Percentiles rank a stretch among this genome's conserved stretches.
Evolutionary conservation across 257 asterid genomes (phyloP).

Genomic region (Solanum sparsipilum): DNA sequence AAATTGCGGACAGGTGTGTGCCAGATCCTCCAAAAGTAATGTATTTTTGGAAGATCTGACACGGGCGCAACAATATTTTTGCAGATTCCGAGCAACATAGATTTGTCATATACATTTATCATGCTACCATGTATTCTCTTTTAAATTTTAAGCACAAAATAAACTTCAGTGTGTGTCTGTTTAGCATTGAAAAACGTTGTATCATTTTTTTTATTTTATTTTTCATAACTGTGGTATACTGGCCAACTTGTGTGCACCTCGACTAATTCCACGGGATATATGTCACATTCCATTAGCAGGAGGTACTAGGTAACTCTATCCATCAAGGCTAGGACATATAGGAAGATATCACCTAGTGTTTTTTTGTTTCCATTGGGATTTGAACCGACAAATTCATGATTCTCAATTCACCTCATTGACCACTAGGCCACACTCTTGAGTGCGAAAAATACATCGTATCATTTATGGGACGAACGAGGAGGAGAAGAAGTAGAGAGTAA

Average conservation of each 20-base stretch:
- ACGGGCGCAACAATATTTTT: neutral
- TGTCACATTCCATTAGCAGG: neutral
- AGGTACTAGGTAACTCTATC: neutral
- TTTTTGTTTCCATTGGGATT: neutral
- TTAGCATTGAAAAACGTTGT: neutral
- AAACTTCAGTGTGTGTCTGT: neutral
- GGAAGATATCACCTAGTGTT: neutral
- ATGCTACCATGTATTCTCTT: neutral
- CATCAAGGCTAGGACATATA: neutral
- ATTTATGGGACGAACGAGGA: neutral
- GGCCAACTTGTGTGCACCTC: neutral
- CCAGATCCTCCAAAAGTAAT: neutral
- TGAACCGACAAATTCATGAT: neutral
- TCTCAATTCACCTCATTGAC: neutral
- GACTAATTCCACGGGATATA: neutral
- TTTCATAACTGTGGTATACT: neutral
- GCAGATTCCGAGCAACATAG: neutral
- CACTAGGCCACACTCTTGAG: neutral
- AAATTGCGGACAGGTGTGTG: neutral
- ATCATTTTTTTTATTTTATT: neutral
- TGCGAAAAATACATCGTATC: neutral
- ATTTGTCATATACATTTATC: neutral
- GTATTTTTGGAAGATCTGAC: neutral
- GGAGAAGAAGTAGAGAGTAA: conserved; percentile 1
- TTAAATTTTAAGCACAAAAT: neutral